phyloP scores from a whole-genome alignment of 2,329 filamentous ascomycete species.

The Phialophora verrucosa region DNA sequence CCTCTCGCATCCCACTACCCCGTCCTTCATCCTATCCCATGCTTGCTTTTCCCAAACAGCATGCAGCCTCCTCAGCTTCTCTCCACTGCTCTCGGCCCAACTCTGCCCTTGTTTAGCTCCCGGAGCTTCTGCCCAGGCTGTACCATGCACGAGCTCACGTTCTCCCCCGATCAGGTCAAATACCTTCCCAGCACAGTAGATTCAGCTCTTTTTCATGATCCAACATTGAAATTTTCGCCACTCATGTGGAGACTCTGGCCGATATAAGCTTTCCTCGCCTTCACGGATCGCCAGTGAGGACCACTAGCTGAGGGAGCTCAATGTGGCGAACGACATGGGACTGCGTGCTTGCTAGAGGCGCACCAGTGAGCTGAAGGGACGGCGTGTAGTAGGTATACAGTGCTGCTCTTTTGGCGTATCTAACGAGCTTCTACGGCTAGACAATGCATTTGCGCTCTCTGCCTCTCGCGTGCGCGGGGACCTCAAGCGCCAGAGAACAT shows the following conservation, averaged over 20 bases:
- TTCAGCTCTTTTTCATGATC: constrained; percentile 21
- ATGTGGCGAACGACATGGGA: not conserved
- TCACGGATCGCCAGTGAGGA: not conserved
- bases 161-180: constrained; percentile 21
- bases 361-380: not conserved
- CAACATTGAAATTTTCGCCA: constrained; percentile 34
- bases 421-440: no score
- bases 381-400: not conserved
- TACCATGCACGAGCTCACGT: constrained; percentile 19
- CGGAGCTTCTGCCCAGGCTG: not conserved
- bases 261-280: constrained; percentile 7
- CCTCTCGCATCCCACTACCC: not conserved
- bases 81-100: constrained; percentile 6
- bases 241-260: constrained; percentile 21
- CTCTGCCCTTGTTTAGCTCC: not conserved
- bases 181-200: constrained; percentile 27
- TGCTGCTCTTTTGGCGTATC: no score
- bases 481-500: no score
- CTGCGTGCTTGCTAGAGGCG: not conserved
- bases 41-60: constrained; percentile 2
- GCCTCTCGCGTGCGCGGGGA: no score
- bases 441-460: no score
- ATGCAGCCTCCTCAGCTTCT: constrained; percentile 5
- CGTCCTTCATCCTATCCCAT: constrained; percentile 13
- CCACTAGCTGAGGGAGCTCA: not conserved